A percentile compares a stretch with the other conserved stretches of the same genome.
These are phyloP conservation scores for Thinopyrum elongatum DNA, from an alignment of 176 grass and related monocot species.

Conservation along the genomic window DNA sequence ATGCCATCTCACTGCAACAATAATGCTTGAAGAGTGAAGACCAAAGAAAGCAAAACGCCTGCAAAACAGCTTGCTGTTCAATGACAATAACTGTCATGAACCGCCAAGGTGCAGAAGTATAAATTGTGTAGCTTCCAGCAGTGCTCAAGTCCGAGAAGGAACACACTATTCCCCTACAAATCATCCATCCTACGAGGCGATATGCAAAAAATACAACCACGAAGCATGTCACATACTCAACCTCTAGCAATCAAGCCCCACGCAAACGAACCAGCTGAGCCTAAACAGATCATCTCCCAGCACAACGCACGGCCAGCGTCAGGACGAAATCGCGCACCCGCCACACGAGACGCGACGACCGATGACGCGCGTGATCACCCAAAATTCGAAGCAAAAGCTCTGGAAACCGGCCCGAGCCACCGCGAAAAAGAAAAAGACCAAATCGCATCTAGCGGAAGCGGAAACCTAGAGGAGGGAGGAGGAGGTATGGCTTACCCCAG, in stretches of 20 bases:
- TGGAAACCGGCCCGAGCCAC: not conserved
- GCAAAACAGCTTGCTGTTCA: not conserved
- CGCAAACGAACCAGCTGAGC: not conserved
- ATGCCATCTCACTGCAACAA: not conserved
- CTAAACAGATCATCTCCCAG: not conserved
- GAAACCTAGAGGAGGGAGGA: not conserved
- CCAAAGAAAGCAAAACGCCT: not conserved
- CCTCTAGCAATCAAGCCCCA: not conserved
- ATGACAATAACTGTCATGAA: not conserved
- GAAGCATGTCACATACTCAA: not conserved
- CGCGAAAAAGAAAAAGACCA: not conserved
- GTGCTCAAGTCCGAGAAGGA: not conserved
- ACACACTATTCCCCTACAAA: not conserved
- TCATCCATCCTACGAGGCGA: not conserved
- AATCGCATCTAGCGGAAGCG: not conserved
- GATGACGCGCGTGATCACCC: no score
- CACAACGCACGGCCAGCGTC: not conserved
- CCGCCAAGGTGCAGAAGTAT: not conserved
- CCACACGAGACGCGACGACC: not conserved
- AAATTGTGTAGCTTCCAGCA: no score
- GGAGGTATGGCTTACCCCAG: slow-evolving; percentile 24
- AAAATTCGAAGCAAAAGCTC: not conserved
- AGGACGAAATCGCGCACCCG: not conserved
- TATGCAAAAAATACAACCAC: not conserved
- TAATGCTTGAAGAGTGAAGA: not conserved